Evolutionary conservation across 179 eudicot genomes (phyloP).

Genomic region (Vitellaria paradoxa): DNA sequence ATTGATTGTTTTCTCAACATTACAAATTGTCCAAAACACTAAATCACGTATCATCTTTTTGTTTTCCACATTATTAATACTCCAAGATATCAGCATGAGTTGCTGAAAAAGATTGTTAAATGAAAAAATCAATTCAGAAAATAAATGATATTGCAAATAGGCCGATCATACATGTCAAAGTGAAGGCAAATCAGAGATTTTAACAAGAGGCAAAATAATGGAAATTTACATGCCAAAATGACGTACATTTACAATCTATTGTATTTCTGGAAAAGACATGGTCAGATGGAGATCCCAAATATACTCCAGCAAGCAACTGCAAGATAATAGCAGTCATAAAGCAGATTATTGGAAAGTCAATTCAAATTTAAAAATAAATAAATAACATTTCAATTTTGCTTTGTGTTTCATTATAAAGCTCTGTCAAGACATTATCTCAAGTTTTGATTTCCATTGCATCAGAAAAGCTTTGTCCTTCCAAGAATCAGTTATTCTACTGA

Average conservation of each 20-base stretch:
- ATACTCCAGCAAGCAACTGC: slow-evolving; percentile 34
- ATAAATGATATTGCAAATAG: neutral
- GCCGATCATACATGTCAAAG: slow-evolving; percentile 2
- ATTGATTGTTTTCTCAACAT: neutral
- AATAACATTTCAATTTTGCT: too few species aligned
- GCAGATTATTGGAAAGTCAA: neutral
- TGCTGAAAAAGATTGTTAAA: neutral
- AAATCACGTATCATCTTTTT: neutral
- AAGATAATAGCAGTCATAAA: slow-evolving; percentile 9
- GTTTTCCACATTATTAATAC: neutral
- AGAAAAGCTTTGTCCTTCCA: slow-evolving; percentile 4
- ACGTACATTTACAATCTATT: slow-evolving; percentile 36
- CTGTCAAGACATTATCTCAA: neutral
- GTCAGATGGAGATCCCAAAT: slow-evolving; percentile 10
- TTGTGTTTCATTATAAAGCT: too few species aligned
- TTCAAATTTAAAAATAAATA: neutral
- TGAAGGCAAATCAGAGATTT: neutral
- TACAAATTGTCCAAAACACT: neutral
- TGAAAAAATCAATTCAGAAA: neutral
- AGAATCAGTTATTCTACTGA: neutral
- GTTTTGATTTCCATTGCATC: neutral
- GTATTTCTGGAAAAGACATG: slow-evolving; percentile 18
- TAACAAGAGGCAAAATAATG: neutral
- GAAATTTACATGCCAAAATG: slow-evolving; percentile 6
- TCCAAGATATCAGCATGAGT: neutral